A percentile compares a stretch with the other conserved stretches of the same genome.
Conservation (phyloP, 768 basidiomycete species). For the Lactarius sp. region DNA sequence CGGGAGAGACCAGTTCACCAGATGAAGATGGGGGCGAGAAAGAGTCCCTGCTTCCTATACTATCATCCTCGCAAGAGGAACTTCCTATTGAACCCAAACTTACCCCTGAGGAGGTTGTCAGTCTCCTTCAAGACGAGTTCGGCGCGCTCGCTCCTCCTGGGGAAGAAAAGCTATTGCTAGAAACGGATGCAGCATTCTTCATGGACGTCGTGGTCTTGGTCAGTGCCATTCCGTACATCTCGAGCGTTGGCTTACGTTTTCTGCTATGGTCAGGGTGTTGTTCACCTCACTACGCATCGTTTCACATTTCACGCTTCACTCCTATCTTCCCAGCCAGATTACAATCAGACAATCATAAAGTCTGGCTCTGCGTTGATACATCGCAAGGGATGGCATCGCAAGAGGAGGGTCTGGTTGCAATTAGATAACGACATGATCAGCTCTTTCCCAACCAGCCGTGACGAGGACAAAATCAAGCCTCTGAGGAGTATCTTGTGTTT, state of each 20-base stretch:
- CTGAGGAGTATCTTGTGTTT: constrained; percentile 47
- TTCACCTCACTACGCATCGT: constrained; percentile 63
- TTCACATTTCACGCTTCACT: constrained; percentile 62
- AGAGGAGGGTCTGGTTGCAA: constrained; percentile 57
- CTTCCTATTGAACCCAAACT: constrained; percentile 34
- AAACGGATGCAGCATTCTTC: constrained; percentile 48
- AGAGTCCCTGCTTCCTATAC: neutral
- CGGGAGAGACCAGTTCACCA: constrained; percentile 16
- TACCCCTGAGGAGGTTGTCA: constrained; percentile 45
- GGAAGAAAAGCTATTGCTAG: constrained; percentile 48
- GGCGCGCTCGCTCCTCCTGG: constrained; percentile 44
- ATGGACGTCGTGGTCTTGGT: constrained; percentile 48
- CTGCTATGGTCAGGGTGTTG: constrained; percentile 40
- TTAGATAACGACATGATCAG: constrained; percentile 57
- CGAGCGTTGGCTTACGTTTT: constrained; percentile 10
- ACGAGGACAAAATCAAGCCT: constrained; percentile 52
- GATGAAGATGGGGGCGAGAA: constrained; percentile 28
- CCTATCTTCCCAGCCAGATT: constrained; percentile 40
- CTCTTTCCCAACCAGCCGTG: constrained; percentile 49
- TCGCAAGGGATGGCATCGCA: constrained; percentile 41
- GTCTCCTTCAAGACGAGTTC: constrained; percentile 52
- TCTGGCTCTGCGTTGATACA: constrained; percentile 48
- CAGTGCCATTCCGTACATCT: constrained; percentile 25
- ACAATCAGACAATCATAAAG: constrained; percentile 39
- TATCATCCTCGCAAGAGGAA: constrained; percentile 15